Evolutionary conservation across 176 grass and related monocot species (phyloP).

Genomic region (Triticum turgidum): DNA sequence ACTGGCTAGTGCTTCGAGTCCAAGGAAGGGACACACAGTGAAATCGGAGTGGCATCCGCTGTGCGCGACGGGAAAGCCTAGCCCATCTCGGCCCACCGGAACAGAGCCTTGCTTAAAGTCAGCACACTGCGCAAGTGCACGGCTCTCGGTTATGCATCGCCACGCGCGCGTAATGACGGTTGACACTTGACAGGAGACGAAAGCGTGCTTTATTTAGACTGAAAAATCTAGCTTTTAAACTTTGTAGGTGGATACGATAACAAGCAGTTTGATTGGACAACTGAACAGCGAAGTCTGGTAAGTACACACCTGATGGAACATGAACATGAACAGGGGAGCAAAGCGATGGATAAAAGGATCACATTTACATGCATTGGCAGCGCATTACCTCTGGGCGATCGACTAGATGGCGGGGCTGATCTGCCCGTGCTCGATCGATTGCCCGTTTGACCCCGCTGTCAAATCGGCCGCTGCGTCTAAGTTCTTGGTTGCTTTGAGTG

Average conservation of each 20-base stretch:
- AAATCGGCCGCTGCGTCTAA: not conserved
- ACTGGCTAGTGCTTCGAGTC: not conserved
- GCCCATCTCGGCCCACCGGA: slow-evolving; percentile 28
- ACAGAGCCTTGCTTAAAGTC: not conserved
- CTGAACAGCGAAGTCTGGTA: not conserved
- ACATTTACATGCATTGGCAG: not conserved
- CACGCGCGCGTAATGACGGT: not conserved
- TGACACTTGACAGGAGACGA: not conserved
- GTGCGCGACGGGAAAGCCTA: slow-evolving; percentile 21
- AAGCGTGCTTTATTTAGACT: not conserved
- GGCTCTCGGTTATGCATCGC: not conserved
- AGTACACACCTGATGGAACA: not conserved
- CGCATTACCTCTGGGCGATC: not conserved
- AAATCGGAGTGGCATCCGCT: not conserved
- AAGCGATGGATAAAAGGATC: not conserved
- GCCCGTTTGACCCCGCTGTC: slow-evolving; percentile 22
- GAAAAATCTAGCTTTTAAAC: not conserved
- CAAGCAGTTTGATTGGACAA: not conserved
- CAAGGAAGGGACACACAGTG: not conserved
- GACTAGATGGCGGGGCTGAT: slow-evolving; percentile 1
- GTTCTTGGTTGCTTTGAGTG: not conserved
- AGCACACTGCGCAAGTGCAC: not conserved
- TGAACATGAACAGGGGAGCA: not conserved
- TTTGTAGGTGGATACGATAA: not conserved
- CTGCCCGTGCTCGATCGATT: not conserved